Base-by-base conservation (phyloP, 306 rosid genomes). In the Crotalaria pallida region DNA sequence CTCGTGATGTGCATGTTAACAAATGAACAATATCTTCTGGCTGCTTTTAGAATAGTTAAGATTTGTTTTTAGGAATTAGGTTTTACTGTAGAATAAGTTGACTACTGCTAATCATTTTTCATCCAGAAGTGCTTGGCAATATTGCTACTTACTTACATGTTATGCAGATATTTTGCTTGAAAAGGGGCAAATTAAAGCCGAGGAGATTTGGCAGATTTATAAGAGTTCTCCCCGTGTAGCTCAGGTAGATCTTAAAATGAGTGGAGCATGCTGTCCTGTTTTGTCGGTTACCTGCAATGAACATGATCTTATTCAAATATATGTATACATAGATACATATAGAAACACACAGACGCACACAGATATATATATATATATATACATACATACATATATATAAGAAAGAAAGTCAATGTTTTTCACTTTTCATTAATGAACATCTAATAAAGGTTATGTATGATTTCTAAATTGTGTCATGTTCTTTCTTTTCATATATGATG, bases 131-230 rank as follows among this genome's bases (percentile, higher is more conserved):
- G 73, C 51, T 23, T 55, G 45, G 12, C 52, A 62, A 29, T 43
- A 65, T 23, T 53, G 59, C 52, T 58, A 69, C 41, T 49, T 71
- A 50, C 57, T 45, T 67, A 65, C 65, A 65, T 81, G 73, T 78
- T 80, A 16, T 75, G 89, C 86, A 93, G 98, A 93, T 85, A 60
- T 87, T 79, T 85, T 93, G 83, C 97, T 93, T 67, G 96, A 93
- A 58, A 83, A 80, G 79, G 98, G 85, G 78, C 67, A 82, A 74
- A 93, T 90, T 57, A 48, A 80, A 78, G 94, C 98, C 43, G 89
- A 84, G 69, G 94, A 93, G 68, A 93, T 93, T 50, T 87, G 98
- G 96, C 72, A 81, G 76, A 83, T 93, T 73, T 93, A 88, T 68
- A 79, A 81, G 69, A 83, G 72, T 67, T 79, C 88, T 58, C 89